Evolutionary conservation across 2,329 filamentous ascomycete genomes (phyloP), one percentile per base, ranked within the genome.

Genomic region (Paracoccidioides brasiliensis): DNA sequence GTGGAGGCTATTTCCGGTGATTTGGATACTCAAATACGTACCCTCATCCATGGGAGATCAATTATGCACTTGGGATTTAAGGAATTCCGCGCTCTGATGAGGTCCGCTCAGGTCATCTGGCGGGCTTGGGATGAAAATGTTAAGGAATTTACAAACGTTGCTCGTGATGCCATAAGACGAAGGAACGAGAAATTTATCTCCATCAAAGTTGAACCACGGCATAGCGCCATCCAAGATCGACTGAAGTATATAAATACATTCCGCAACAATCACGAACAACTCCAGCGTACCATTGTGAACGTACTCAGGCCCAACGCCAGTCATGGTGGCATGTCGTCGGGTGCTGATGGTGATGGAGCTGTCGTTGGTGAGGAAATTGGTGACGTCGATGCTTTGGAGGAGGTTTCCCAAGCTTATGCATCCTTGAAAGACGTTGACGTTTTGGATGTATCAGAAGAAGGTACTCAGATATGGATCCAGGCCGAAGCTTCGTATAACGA

Each of bases 131-230:
- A 98, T 63, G 90, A 95, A 55, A 90, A 91, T 64, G 80, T 95
- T 67, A 97, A 97, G 70, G 93, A 97, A 64, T 98, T 99, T 67
- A 97, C 91, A 14, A 95, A 96, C 63, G 88, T 97, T 60, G 91
- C 93, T 38, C 88, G 93, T 72, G 94, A 98, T 66, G 90, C 95
- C 5, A 96, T 89, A 3, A 82, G 91, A 61, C 86, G 90, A 63
- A 83, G 93, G 63, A 94, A 95, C 66, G 94, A 97, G 70, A 95
- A 95, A 69, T 98, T 98, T 70, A 96, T 98, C 61, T 90, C 91
- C 4, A 97, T 99, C 76, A 97, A 97, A 75, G 90, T 98, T 69
- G 81, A 79, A 61, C 86, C 90, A 58, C 86, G 88, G 64, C 93
- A 98, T 68, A 84, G 82, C 42, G 87, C 91, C 69, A 87, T 93